Conservation (phyloP, 1,284 basidiomycete species). For the Pholiota adiposa region DNA sequence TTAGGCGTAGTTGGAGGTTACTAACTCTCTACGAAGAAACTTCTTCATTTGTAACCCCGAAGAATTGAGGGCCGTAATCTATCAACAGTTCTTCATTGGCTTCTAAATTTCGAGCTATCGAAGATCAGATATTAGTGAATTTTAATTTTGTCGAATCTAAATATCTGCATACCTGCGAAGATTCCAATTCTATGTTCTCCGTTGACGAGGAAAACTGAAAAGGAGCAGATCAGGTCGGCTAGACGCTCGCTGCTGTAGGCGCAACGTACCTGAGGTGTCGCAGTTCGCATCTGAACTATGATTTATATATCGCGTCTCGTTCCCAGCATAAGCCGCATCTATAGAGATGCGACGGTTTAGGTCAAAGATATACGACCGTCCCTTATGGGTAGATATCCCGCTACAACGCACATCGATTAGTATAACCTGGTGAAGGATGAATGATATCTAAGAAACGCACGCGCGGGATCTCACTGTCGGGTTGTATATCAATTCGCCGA, state of each 20-base stretch:
- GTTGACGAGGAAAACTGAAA: constrained; percentile 56
- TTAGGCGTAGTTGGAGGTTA: too few relatives aligned
- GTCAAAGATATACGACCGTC: constrained; percentile 60
- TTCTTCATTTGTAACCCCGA: constrained; percentile 15
- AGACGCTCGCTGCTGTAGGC: too few relatives aligned
- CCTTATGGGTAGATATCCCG: constrained; percentile 37
- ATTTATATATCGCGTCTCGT: constrained; percentile 63
- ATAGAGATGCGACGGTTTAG: constrained; percentile 46
- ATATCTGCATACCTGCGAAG: constrained; percentile 47
- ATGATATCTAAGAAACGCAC: constrained; percentile 35
- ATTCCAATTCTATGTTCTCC: constrained; percentile 64
- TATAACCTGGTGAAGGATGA: not conserved
- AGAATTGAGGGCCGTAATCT: constrained; percentile 55
- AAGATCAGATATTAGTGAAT: not conserved
- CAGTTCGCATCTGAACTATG: constrained; percentile 51
- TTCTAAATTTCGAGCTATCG: constrained; percentile 38
- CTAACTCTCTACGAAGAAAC: too few relatives aligned
- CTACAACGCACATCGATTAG: constrained; percentile 10
- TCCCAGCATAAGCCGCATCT: constrained; percentile 58
- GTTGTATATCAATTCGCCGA: constrained; percentile 55
- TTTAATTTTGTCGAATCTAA: not conserved
- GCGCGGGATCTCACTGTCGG: constrained; percentile 44
- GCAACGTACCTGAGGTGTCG: constrained; percentile 44
- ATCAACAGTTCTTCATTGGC: constrained; percentile 52
- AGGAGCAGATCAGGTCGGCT: not conserved